phyloP scores from a whole-genome alignment of 129 eudicot genomes.

The Pseudognaphalium luteoalbum region DNA sequence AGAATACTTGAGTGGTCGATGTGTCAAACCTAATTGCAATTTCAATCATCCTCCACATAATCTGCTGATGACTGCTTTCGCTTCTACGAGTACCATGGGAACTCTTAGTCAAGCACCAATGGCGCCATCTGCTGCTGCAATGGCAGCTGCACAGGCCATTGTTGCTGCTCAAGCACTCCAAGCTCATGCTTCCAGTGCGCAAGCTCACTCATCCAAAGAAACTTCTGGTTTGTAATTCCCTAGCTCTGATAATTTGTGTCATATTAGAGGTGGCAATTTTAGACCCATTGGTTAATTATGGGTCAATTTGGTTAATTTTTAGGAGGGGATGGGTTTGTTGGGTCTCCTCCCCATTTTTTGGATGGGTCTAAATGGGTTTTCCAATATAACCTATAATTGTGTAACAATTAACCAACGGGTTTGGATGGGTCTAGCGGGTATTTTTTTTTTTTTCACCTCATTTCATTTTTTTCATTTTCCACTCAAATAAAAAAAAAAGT shows the following conservation, averaged over 20 bases:
- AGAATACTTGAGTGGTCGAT: conserved; percentile 83
- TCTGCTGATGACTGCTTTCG: conserved; percentile 86
- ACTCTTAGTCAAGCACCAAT: conserved; percentile 90
- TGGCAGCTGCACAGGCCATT: conserved; percentile 99
- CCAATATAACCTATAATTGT: too few species aligned
- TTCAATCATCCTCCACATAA: conserved; percentile 91
- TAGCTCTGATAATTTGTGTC: not conserved
- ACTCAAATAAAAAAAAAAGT: too few species aligned
- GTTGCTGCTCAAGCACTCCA: conserved; percentile 99
- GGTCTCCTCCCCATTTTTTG: too few species aligned
- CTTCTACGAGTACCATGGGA: conserved; percentile 88
- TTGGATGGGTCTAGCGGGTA: too few species aligned
- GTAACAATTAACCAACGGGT: too few species aligned
- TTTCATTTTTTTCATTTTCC: too few species aligned
- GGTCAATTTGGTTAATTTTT: too few species aligned
- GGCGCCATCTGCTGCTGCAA: conserved; percentile 99
- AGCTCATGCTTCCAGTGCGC: conserved; percentile 68
- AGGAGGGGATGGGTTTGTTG: too few species aligned
- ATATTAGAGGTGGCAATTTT: too few species aligned
- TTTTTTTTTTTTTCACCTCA: too few species aligned
- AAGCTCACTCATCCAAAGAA: conserved; percentile 12
- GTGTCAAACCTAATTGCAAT: conserved; percentile 77
- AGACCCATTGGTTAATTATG: too few species aligned
- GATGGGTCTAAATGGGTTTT: too few species aligned
- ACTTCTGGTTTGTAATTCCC: not conserved